Evolutionary conservation across 164 flowering plant species (phyloP).

Genomic region (Hamamelis virginiana): DNA sequence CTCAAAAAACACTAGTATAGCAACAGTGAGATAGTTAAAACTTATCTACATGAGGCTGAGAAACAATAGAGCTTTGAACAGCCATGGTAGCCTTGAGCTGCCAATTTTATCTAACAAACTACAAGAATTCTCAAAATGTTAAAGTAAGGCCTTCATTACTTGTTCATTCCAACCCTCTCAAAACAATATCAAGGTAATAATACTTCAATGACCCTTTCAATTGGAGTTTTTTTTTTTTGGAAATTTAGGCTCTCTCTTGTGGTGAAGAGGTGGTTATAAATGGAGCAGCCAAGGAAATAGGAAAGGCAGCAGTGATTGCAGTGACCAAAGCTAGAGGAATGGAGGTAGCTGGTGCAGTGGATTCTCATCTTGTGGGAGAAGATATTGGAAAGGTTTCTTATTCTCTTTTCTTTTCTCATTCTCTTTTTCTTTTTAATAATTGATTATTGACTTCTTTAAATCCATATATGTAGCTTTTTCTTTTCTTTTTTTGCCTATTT

Average conservation of each 20-base stretch:
- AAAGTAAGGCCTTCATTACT: slow-evolving; percentile 33
- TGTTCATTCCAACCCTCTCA: slow-evolving; percentile 66
- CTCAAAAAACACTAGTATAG: background rate
- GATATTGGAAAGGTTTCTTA: slow-evolving; percentile 69
- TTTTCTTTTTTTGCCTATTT: background rate
- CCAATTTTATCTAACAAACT: slow-evolving; percentile 30
- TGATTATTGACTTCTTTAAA: background rate
- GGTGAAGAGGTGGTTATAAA: slow-evolving; percentile 64
- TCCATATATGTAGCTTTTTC: background rate
- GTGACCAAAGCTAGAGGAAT: slow-evolving; percentile 86
- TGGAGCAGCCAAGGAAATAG: slow-evolving; percentile 94
- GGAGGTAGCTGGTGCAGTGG: slow-evolving; percentile 95
- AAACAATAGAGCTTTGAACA: background rate
- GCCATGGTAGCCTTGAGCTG: slow-evolving; percentile 62
- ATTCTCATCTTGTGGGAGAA: slow-evolving; percentile 68
- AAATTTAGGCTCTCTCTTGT: slow-evolving; percentile 9
- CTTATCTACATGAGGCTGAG: slow-evolving; percentile 13
- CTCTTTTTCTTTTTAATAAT: background rate
- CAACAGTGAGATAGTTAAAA: background rate
- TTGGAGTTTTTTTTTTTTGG: background rate
- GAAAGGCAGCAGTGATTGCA: slow-evolving; percentile 79
- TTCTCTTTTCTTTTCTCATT: background rate
- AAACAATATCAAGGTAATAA: slow-evolving; percentile 62
- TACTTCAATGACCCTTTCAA: background rate
- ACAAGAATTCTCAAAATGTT: slow-evolving; percentile 17